phyloP scores from a whole-genome alignment of 2,329 filamentous ascomycete species.

The Phaeosphaeriaceae sp. region DNA sequence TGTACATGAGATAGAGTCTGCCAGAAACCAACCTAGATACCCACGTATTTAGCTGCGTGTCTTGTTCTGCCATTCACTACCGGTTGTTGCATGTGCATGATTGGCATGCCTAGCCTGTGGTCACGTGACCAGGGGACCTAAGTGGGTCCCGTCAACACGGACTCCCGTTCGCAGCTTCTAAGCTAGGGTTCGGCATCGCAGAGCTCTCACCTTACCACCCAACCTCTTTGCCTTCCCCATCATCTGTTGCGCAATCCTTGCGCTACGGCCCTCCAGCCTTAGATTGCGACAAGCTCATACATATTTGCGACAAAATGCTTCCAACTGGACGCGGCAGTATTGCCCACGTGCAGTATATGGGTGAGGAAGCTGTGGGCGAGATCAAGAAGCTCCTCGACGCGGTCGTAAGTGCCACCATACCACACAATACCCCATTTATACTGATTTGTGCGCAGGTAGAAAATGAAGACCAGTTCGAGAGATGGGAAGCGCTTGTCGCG shows the following conservation, averaged over 20 bases:
- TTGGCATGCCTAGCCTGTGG: neutral
- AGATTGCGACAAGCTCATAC: neutral
- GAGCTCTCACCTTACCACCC: slow-evolving; percentile 17
- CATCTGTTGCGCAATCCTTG: slow-evolving; percentile 11
- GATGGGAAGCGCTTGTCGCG: slow-evolving; percentile 90
- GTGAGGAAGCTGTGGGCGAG: slow-evolving; percentile 56
- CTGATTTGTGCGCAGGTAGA: slow-evolving; percentile 54
- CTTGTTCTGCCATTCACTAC: too few species aligned
- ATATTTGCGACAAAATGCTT: slow-evolving; percentile 31
- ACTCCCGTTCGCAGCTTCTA: slow-evolving; percentile 16
- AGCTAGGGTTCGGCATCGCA: slow-evolving; percentile 11
- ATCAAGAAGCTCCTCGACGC: slow-evolving; percentile 79
- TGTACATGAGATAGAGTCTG: too few species aligned
- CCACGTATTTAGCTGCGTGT: too few species aligned
- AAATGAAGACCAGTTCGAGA: slow-evolving; percentile 89
- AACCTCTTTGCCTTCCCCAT: slow-evolving; percentile 3
- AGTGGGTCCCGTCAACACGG: slow-evolving; percentile 18
- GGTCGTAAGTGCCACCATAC: slow-evolving; percentile 65
- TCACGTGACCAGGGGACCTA: slow-evolving; percentile 11
- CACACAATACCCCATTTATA: neutral
- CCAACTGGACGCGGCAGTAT: slow-evolving; percentile 39
- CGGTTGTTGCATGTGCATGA: too few species aligned
- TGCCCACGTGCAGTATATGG: slow-evolving; percentile 38
- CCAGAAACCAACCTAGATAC: too few species aligned
- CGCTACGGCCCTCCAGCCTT: neutral